Base-by-base conservation (phyloP, 306 rosid genomes). In the Boehmeria nivea region DNA sequence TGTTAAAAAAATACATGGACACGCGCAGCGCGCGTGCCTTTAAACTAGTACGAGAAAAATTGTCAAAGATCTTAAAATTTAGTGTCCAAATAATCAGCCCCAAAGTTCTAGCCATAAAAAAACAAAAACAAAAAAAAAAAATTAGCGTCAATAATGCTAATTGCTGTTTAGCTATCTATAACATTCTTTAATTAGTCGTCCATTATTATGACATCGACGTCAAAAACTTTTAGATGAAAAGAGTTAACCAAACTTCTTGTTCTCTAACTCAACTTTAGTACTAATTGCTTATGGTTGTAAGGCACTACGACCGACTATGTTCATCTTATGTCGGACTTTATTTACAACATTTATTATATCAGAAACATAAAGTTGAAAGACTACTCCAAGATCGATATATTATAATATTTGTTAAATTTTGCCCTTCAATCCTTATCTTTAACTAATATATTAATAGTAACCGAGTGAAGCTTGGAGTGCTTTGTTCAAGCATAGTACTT, bases 291-390 rank as follows among this genome's bases (percentile, higher is more conserved):
- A 36, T 22, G 73, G 81, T 52, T 64, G 87, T 71, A 31, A 10
- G n/a, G 76, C 90, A 83, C 81, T 72, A 43, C 34, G 28, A 49
- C 80, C 78, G 70, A 69, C 84, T 79, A 64, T 8, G 59, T 54
- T 43, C 14, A 50, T 59, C 57, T 47, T 59, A 45, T 64, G 65
- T 66, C 64, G 56, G 60, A 63, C 49, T 61, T 57, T 44, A 61
- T 65, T 68, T 68, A 33, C 34, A 64, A 23, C 67, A 51, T 23
- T 33, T 19, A 67, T 58, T 66, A 69, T 38, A n/a, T n/a, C n/a
- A n/a, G n/a, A n/a, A n/a, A n/a, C n/a, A n/a, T n/a, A n/a, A n/a
- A n/a, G n/a, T n/a, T n/a, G n/a, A n/a, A n/a, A n/a, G n/a, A n/a
- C n/a, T n/a, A n/a, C n/a, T 58, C 57, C 66, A 55, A 64, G 59